These are phyloP conservation scores for Aspergillus leporis DNA, from an alignment of 495 filamentous ascomycete species.

Conservation along the genomic window DNA sequence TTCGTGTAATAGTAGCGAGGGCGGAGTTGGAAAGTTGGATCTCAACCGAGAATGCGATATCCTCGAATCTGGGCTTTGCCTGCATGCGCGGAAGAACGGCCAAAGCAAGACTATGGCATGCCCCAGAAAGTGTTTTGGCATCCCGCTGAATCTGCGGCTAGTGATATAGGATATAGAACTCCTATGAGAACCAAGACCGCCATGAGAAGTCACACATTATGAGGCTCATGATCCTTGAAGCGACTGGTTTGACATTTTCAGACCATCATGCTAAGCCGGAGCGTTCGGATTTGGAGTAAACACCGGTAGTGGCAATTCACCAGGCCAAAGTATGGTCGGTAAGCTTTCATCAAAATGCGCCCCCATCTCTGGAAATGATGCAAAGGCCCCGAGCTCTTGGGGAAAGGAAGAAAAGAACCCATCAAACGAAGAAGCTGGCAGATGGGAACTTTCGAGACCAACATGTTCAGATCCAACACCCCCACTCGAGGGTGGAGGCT, in stretches of 20 bases:
- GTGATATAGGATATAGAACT: too few species aligned
- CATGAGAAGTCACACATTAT: neutral
- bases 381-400: slow-evolving; percentile 19
- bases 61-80: too few species aligned
- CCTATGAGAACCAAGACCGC: neutral
- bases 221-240: neutral
- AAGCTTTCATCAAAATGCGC: neutral
- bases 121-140: too few species aligned
- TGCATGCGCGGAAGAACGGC: too few species aligned
- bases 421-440: slow-evolving; percentile 13
- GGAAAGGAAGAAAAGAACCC: slow-evolving; percentile 25
- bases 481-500: neutral
- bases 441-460: neutral
- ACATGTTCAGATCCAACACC: neutral
- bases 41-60: too few species aligned
- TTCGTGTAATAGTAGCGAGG: too few species aligned
- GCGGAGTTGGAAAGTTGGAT: too few species aligned
- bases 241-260: neutral
- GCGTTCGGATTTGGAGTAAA: neutral
- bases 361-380: slow-evolving; percentile 15
- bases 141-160: too few species aligned
- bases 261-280: neutral
- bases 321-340: neutral
- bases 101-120: too few species aligned
- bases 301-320: neutral